Percentiles rank a stretch among this genome's conserved stretches.
These are phyloP conservation scores for Arxiozyma slooffiae DNA, from an alignment of 1,139 yeast species.

Conservation along the genomic window DNA sequence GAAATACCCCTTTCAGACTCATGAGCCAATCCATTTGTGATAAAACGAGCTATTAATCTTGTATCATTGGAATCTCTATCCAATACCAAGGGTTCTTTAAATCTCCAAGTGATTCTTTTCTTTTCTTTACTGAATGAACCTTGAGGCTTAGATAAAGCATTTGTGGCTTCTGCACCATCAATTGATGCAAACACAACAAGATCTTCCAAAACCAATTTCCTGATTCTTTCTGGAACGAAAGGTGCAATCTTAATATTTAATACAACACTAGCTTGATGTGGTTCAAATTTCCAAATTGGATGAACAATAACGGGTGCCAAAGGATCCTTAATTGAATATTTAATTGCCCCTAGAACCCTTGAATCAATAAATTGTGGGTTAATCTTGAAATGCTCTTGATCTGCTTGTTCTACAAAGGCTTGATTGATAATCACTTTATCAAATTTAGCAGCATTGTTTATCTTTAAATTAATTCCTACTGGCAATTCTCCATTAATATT, in stretches of 20 bases:
- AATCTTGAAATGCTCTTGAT: slow-evolving; percentile 28
- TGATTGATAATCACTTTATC: slow-evolving; percentile 33
- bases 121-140: slow-evolving; percentile 82
- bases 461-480: slow-evolving; percentile 30
- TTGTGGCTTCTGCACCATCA: slow-evolving; percentile 39
- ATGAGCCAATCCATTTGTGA: slow-evolving; percentile 50
- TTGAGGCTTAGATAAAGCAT: slow-evolving; percentile 83
- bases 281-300: slow-evolving; percentile 86
- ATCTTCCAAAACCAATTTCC: slow-evolving; percentile 43
- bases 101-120: slow-evolving; percentile 80
- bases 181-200: slow-evolving; percentile 62
- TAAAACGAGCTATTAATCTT: slow-evolving; percentile 60
- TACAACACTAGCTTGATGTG: slow-evolving; percentile 75
- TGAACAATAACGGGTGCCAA: slow-evolving; percentile 61
- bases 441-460: slow-evolving; percentile 25
- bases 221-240: slow-evolving; percentile 38
- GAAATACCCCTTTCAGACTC: slow-evolving; percentile 67
- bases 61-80: slow-evolving; percentile 37
- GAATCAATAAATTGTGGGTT: slow-evolving; percentile 35
- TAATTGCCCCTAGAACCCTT: slow-evolving; percentile 65
- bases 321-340: slow-evolving; percentile 46
- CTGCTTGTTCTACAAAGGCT: slow-evolving; percentile 32
- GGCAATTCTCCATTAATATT: slow-evolving; percentile 26
- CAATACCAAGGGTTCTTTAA: slow-evolving; percentile 37
- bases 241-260: slow-evolving; percentile 44